Evolutionary conservation across 2,329 filamentous ascomycete genomes (phyloP), one percentile per base, ranked within the genome.

Genomic region (Botrytis cinerea): DNA sequence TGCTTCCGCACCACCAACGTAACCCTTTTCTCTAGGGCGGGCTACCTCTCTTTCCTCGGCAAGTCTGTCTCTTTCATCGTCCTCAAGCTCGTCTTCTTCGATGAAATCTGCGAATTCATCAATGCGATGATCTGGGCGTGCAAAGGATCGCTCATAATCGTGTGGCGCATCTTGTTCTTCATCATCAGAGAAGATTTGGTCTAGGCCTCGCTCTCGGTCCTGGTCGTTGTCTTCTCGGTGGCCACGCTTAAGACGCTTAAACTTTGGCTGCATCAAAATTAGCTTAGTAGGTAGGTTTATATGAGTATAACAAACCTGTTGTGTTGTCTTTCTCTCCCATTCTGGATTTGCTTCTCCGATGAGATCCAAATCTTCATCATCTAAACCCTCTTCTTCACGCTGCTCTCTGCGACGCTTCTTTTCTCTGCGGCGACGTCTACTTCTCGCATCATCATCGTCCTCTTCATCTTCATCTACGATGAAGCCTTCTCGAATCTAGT

Each of bases 41-140:
- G 94, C 93, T 75, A 98, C 93, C 81, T 98, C 95, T 78, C 92
- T 87, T 80, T 98, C 95, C 81, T 97, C 95, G 74, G 89, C 90
- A 73, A 92, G 89, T 28, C 89, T 87, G 78, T 93, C 93, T 75
- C 92, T 91, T 76, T 97, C 94, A 77, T 97, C 94, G 77, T 97
- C 94, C 68, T 94, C 93, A 68, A 94, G 93, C 75, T 94, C 95
- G 79, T 98, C 96, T 79, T 98, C 94, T 81, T 98, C 95, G 80
- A 99, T 99, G 83, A 99, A 99, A 81, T 95, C 95, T 75, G 94
- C 94, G 82, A 97, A 93, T 80, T 97, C 94, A 82, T 97, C 93
- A 64, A 89, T 88, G 75, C 86, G 86, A 74, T 92, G 87, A 74
- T 85, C 83, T 32, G 79, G 78, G 46, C 82, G 81, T 63, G 81